Evolutionary conservation across 177 flowering plant species (phyloP).

Genomic region (Tripterygium wilfordii): DNA sequence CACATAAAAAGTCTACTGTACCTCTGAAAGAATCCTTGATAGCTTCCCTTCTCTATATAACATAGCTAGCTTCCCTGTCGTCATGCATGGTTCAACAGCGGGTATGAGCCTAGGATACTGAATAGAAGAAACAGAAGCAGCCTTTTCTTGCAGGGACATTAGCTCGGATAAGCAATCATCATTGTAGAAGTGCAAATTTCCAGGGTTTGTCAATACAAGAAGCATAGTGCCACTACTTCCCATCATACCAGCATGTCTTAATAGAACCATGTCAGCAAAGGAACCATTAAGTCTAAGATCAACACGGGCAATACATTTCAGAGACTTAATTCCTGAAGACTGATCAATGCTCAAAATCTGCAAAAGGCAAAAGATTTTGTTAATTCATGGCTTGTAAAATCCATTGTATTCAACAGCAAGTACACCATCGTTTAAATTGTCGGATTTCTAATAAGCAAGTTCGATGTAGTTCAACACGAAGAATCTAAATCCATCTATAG

Average conservation of each 20-base stretch:
- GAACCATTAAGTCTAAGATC: slow-evolving; percentile 36
- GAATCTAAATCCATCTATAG: too few relatives aligned
- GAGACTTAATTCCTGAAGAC: slow-evolving; percentile 28
- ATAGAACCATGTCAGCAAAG: slow-evolving; percentile 34
- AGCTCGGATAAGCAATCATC: slow-evolving; percentile 20
- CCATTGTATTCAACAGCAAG: background rate
- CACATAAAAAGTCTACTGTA: slow-evolving; percentile 3
- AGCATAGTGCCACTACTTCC: slow-evolving; percentile 11
- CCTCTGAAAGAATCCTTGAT: slow-evolving; percentile 25
- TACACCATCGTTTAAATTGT: too few relatives aligned
- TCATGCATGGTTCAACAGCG: slow-evolving; percentile 26
- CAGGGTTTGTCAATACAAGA: slow-evolving; percentile 35
- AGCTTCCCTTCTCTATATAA: slow-evolving; percentile 13
- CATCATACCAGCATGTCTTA: slow-evolving; percentile 12
- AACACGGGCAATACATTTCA: slow-evolving; percentile 26
- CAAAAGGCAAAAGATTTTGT: background rate
- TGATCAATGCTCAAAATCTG: slow-evolving; percentile 36
- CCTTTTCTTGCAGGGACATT: slow-evolving; percentile 23
- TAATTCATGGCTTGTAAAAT: background rate
- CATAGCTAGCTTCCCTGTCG: slow-evolving; percentile 20
- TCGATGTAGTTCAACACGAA: too few relatives aligned
- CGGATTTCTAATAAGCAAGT: too few relatives aligned
- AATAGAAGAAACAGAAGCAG: slow-evolving; percentile 12
- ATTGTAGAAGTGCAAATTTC: slow-evolving; percentile 33
- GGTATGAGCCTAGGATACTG: slow-evolving; percentile 26